Base-by-base conservation (phyloP, 2,329 filamentous ascomycete genomes). In the Orbilia ellipsospora region DNA sequence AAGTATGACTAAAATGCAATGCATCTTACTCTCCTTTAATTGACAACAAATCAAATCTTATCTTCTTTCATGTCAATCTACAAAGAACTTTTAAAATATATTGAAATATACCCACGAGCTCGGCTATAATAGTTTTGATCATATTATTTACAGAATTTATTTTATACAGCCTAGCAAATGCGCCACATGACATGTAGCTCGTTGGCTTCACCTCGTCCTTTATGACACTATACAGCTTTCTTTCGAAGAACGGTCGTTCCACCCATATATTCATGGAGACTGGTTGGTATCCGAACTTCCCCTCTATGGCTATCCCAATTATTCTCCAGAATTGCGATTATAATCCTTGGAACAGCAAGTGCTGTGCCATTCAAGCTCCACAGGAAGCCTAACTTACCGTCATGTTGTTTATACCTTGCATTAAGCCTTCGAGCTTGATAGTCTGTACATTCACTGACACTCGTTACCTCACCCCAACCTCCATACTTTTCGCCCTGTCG, bases 321-420 rank as follows among this genome's bases (percentile, higher is more conserved):
- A 80, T 94, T 93, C 85, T 99, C 95, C 78, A 99, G 81, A 60
- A 99, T 86, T 4, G 93, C 94, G 23, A 95, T 94, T 73, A 99
- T 81, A 12, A 99, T 91, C 62, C 95, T 87, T 2, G 95, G 95
- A 44, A 98, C 90, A 0, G 95, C 95, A 80, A 98, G 85, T 0
- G 94, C 95, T 0, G 95, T 99, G 0, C 94, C 96, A 81, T 99
- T 99, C 44, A 96, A 86, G 0, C 95, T 99, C 84, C 92, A 93
- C 13, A 94, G 93, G 82, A 93, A 98, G 1, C 86, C 85, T 48
- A 90, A 83, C 80, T 87, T 88, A n/a, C 84, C 80, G 3, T 84
- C 84, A 76, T 81, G 82, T 5, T 79, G 77, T 77, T 90, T 89
- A 54, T 92, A 85, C 48, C 91, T 87, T 13, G 95, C 97, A 28